Evolutionary conservation across 164 flowering plant species (phyloP).

Genomic region (Vitis rupestris): DNA sequence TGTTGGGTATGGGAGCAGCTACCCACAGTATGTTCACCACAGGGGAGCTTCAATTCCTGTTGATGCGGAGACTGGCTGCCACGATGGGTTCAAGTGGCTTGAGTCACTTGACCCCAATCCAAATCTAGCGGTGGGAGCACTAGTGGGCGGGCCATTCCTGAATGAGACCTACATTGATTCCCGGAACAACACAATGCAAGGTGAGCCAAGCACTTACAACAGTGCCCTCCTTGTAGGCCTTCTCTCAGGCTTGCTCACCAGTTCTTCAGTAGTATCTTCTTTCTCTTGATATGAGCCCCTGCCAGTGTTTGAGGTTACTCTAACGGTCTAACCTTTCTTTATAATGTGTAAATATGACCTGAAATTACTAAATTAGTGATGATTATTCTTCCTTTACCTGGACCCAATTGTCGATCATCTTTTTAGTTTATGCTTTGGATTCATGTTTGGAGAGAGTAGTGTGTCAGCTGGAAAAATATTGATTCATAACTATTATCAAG

Average conservation of each 20-base stretch:
- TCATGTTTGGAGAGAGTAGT: too few species aligned
- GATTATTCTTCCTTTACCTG: too few species aligned
- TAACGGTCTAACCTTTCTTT: background rate
- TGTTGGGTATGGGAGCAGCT: constrained; percentile 40
- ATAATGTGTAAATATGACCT: background rate
- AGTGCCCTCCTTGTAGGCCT: constrained; percentile 48
- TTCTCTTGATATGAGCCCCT: background rate
- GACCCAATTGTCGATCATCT: too few species aligned
- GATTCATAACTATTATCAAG: too few species aligned
- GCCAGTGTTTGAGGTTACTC: background rate
- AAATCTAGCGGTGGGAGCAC: constrained; percentile 44
- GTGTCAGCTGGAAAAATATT: too few species aligned
- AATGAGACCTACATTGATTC: constrained; percentile 37
- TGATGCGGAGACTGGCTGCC: constrained; percentile 29
- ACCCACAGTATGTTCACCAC: constrained; percentile 47
- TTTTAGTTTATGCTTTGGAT: too few species aligned
- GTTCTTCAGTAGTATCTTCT: constrained; percentile 13
- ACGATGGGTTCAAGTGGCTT: constrained; percentile 47
- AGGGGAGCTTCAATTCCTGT: constrained; percentile 45
- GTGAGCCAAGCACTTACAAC: constrained; percentile 50
- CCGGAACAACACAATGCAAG: constrained; percentile 36
- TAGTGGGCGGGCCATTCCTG: constrained; percentile 48
- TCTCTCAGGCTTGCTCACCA: constrained; percentile 38
- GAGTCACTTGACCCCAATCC: constrained; percentile 37
- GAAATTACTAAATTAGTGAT: too few species aligned